Base-by-base conservation (phyloP, 2,329 filamentous ascomycete genomes). In the Neofusicoccum umdonicola region DNA sequence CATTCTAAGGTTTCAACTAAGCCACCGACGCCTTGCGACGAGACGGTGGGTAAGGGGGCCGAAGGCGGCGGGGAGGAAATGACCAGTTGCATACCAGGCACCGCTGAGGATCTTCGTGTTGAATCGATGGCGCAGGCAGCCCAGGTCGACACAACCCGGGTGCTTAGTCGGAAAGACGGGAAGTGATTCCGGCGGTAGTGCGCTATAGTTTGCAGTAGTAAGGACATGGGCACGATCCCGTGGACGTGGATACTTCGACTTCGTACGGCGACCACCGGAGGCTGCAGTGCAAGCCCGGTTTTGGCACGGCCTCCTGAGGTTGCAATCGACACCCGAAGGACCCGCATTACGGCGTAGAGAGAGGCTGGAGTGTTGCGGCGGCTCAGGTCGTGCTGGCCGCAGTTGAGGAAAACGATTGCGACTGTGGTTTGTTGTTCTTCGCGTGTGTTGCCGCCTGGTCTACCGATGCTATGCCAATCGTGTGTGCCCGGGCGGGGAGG, bases 91-190 rank as follows among this genome's bases (percentile, higher is more conserved):
- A 35, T 45, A 15, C 7, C 41, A 35, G 12, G 22, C 17, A 7
- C 27, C 27, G 27, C 27, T 31, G 27, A 31, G 11, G 34, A 17
- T 9, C 41, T 3, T 42, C 4, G 52, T 19, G 52, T 41, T 42
- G 37, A 42, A 57, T 57, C 39, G 37, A 56, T 31, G 13, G 51
- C 17, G 52, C 19, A 17, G 54, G 22, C 22, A 22, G 22, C 22
- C 22, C 22, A 22, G 22, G 22, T 22, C 22, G 22, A 22, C 22
- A 22, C 22, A 22, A 3, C 22, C 22, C 22, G 22, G 8, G 56
- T 34, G 56, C 27, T 37, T 17, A 58, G 42, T 13, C 56, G 56
- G 56, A 60, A 60, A 60, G 56, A 37, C 56, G 56, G 56, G 56
- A 45, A 9, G 6, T 39, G 56, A 60, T 37, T 60, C 56, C 56